Conservation (phyloP, 345 rosid genomes). For the Eucalyptus dawsonii region DNA sequence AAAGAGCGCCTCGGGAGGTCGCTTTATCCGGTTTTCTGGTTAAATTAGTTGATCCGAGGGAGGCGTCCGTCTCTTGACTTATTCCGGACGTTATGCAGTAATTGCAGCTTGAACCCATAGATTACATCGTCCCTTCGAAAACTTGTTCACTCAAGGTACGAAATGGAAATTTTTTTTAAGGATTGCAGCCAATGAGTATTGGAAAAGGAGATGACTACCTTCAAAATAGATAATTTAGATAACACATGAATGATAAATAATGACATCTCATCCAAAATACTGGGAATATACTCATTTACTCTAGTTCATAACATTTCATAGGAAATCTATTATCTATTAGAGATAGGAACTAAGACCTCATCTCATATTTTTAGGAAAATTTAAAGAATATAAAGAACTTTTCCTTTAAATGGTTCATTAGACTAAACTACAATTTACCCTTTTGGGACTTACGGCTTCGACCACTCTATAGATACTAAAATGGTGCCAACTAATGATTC, state of each 20-base stretch:
- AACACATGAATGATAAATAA: no score
- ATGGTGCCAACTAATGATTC: no score
- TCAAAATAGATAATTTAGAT: no score
- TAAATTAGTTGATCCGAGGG: not conserved
- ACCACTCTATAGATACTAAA: no score
- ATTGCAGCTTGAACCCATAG: not conserved
- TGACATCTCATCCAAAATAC: no score
- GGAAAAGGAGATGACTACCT: fast-evolving
- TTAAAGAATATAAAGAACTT: no score
- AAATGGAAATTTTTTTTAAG: not conserved
- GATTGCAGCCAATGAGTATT: fast-evolving
- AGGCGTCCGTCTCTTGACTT: not conserved
- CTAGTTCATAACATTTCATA: no score
- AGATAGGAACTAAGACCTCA: fast-evolving
- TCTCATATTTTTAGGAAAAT: no score
- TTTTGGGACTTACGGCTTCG: no score
- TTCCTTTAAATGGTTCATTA: no score
- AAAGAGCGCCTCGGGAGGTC: not conserved
- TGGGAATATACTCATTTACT: fast-evolving
- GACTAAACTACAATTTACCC: fast-evolving
- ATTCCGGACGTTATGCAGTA: not conserved
- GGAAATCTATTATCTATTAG: no score
- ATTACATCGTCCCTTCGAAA: not conserved
- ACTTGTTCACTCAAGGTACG: not conserved
- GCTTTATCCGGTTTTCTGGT: not conserved